Evolutionary conservation across 192 early-diverging fungal genomes (phyloP).

Genomic region (Coemansia sp.): DNA sequence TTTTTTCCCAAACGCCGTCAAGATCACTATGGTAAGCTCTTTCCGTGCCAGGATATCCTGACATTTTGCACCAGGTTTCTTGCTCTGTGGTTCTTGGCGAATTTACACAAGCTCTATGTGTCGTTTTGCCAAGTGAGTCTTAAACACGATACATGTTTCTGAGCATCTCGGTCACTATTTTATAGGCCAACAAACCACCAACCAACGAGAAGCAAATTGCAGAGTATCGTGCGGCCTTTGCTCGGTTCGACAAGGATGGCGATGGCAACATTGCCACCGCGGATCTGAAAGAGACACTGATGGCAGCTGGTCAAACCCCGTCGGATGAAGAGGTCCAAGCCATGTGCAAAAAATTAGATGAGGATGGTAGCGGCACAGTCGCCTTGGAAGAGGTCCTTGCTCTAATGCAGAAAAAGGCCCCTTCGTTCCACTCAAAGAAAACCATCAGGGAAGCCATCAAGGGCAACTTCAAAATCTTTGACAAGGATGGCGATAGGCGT

Average conservation of each 20-base stretch:
- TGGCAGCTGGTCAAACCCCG: conserved; percentile 60
- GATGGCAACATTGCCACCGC: conserved; percentile 37
- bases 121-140: too few relatives aligned
- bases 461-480: conserved; percentile 56
- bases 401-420: conserved; percentile 36
- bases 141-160: neutral
- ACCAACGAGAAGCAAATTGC: neutral
- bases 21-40: neutral
- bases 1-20: neutral
- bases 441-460: conserved; percentile 31
- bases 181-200: neutral
- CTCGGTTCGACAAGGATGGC: conserved; percentile 42
- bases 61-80: too few relatives aligned
- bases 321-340: conserved; percentile 69
- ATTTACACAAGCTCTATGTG: too few relatives aligned
- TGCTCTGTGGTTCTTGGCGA: too few relatives aligned
- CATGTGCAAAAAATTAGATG: conserved; percentile 71
- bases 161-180: neutral
- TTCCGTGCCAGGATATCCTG: neutral
- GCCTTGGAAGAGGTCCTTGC: conserved; percentile 64
- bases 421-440: conserved; percentile 1
- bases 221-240: conserved; percentile 17
- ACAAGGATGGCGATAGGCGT: conserved; percentile 61
- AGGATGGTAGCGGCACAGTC: conserved; percentile 71
- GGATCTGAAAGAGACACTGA: conserved; percentile 35